phyloP scores from a whole-genome alignment of 1,139 yeast genomes.

The Protomyces inouyei region DNA sequence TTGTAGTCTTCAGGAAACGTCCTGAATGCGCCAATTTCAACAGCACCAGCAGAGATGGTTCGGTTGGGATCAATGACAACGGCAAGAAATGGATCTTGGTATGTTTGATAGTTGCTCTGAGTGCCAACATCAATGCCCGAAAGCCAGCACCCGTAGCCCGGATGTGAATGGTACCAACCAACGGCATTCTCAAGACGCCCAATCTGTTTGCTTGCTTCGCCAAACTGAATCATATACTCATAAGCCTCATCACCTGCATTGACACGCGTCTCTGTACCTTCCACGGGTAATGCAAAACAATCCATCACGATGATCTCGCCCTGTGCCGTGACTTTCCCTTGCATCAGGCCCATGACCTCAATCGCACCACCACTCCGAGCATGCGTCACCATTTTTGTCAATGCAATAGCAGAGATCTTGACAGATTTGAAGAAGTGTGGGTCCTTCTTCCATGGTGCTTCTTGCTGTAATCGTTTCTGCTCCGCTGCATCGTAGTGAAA shows the following conservation, averaged over 20 bases:
- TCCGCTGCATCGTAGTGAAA: constrained; percentile 37
- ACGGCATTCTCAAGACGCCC: constrained; percentile 62
- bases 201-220: constrained; percentile 54
- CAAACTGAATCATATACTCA: constrained; percentile 86
- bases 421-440: constrained; percentile 63
- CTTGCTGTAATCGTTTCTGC: constrained; percentile 36
- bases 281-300: constrained; percentile 82
- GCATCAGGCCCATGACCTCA: constrained; percentile 92
- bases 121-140: constrained; percentile 76
- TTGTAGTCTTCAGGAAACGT: constrained; percentile 55
- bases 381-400: constrained; percentile 69
- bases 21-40: constrained; percentile 89
- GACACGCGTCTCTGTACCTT: constrained; percentile 92
- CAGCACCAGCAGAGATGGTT: constrained; percentile 58
- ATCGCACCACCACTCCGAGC: constrained; percentile 83
- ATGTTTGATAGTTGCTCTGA: constrained; percentile 70
- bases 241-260: constrained; percentile 92
- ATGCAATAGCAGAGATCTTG: constrained; percentile 67
- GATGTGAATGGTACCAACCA: constrained; percentile 87
- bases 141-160: constrained; percentile 62
- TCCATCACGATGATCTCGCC: constrained; percentile 69
- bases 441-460: constrained; percentile 48
- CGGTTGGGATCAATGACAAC: constrained; percentile 78
- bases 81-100: constrained; percentile 88
- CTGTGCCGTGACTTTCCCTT: constrained; percentile 59